Evolutionary conservation across 2,329 filamentous ascomycete genomes (phyloP), one percentile per base, ranked within the genome.

Genomic region (Colletotrichum gloeosporioides): DNA sequence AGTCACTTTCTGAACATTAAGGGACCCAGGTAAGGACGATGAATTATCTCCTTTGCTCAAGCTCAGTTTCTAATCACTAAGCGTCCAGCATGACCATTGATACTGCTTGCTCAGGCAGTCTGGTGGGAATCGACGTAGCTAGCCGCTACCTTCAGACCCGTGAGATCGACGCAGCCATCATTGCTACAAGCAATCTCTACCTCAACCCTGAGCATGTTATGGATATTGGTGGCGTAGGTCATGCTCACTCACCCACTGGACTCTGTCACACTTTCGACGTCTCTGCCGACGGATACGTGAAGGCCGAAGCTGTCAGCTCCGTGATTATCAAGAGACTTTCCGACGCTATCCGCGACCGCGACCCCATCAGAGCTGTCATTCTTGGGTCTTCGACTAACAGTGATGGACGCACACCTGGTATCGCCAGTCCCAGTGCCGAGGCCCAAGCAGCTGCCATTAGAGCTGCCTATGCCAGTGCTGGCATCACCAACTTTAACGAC

Each of bases 71-170:
- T 27, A n/a, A 27, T 12, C 27, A 61, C 57, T 61, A 13, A 61
- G 0, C 27, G 0, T 27, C 6, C 1, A 90, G 88, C 78, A 86
- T 91, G 80, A 91, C 89, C 0, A 82, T 92, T 13, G 90, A 92
- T 68, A 92, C 91, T 1, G 91, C 89, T 22, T 92, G 91, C 80
- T 91, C 89, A 25, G 53, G 32, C 8, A 15, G 12, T 2, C 13
- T 70, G 8, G 29, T 22, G 4, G 53, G 53, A 22, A 10, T 69
- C 4, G 53, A 69, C 18, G 16, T 89, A 53, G 90, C 89, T 4
- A 79, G 80, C 10, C 80, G 81, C 25, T 78, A 67, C 10, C 76
- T 86, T 6, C 78, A 79, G 12, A 71, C 73, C 5, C 72, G 80
- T 7, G 79, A 82, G 29, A 55, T 76, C 9, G 69, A 80, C 12